Evolutionary conservation across 495 filamentous ascomycete species (phyloP), one percentile per base, ranked within the genome.

Genomic region (Aspergillus hancockii): DNA sequence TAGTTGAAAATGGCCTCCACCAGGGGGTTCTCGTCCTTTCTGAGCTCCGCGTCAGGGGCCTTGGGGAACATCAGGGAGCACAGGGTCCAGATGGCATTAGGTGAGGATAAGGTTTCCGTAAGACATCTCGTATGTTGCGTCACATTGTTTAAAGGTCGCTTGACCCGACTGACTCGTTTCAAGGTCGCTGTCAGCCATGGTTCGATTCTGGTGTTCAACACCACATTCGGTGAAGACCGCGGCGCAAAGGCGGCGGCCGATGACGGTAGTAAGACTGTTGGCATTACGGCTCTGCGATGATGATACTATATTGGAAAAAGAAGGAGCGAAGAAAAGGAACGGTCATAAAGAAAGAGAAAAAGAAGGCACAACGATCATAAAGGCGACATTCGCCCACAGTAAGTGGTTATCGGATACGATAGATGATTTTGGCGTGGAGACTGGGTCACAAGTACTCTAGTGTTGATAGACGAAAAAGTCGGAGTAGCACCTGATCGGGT

Each of bases 231-330:
- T n/a, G 92, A 89, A 3, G 91, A 90, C 61, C 94, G 86, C 61
- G 95, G 93, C 63, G 95, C 94, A 80, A 98, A 99, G 64, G 94
- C 93, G 59, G 93, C 92, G 45, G 94, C 94, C 57, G 94, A 97
- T 63, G 93, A 92, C 25, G 94, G 94, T 64, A 99, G 79, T 72
- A 99, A 83, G 82, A 91, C 84, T 58, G 89, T 87, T 71, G 92
- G 91, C 94, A 99, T 99, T 74, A 71, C 85, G 65, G 64, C 66
- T 65, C 65, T 68, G 67, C 55, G 63, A 66, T 30, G 60, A 56
- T 58, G 60, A 62, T 58, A 69, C 61, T 70, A 71, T 69, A 67
- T 62, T 68, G 68, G 65, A 61, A 66, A 55, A 49, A 61, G 57
- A 57, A 65, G 52, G 58, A 62, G 70, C 62, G 71, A 68, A 71